Evolutionary conservation across 148 eudicot species (phyloP), one percentile per base, ranked within the genome.

Genomic region (Arbutus unedo): DNA sequence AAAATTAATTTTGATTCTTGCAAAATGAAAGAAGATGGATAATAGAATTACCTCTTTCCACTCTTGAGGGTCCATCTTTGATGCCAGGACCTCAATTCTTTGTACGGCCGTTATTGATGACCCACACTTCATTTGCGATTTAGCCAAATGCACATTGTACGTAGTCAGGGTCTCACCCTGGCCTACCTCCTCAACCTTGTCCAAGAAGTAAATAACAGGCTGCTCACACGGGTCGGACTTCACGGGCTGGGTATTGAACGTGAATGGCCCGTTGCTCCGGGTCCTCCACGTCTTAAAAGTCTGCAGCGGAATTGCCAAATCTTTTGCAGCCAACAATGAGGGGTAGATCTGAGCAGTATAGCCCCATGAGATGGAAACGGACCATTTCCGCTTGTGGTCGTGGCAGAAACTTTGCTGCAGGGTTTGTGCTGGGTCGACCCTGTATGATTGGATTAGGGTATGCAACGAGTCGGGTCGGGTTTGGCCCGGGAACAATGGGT

Each of bases 351-450:
- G 99, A 53, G 88, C 93, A 0, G 98, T 90, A 79, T 96, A 96
- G 47, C 99, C 99, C 99, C 99, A 94, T 0, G 99, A 85, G 51
- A 96, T 45, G 43, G 99, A 96, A 23, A 93, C 85, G 1, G 99
- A 93, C 99, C 99, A 96, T 73, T 87, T 92, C 4, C 78, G 88
- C 68, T 71, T 76, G 15, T 76, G 87, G 79, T 91, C 88, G 54
- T 94, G 93, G 90, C 99, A 96, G 79, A 90, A 84, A 67, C 88
- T 90, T 78, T 93, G 99, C 85, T 96, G 98, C 62, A 94, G 44
- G 0, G 88, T 89, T 13, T 89, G 93, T 43, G 86, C 82, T 6
- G 97, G 93, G 79, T 96, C 98, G 15, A 83, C 45, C 74, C 64
- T 82, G 81, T 90, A 90, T 23, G 98, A 91, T 31, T 82, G 82